phyloP scores from a whole-genome alignment of 2,329 filamentous ascomycete genomes.

The Rugonectria rugulosa region DNA sequence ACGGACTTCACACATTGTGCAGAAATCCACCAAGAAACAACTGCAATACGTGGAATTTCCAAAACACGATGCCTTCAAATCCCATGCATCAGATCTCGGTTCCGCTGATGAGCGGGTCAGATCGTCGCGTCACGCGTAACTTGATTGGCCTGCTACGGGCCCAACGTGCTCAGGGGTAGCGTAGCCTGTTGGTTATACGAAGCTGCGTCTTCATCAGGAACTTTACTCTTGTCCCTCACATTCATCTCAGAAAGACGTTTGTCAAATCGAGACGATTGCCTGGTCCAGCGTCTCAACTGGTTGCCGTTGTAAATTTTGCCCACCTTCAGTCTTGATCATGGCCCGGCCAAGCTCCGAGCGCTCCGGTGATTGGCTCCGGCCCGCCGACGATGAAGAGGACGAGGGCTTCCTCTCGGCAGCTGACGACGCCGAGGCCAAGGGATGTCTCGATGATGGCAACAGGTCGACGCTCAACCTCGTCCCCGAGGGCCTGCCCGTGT shows the following conservation, averaged over 20 bases:
- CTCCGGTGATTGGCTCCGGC: constrained; percentile 34
- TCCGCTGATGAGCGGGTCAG: not conserved
- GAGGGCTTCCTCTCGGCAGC: constrained; percentile 34
- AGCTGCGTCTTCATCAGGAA: not conserved
- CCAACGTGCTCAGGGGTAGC: not conserved
- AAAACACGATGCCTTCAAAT: not conserved
- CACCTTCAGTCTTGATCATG: constrained; percentile 18
- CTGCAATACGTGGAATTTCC: not conserved
- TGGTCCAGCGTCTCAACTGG: no score
- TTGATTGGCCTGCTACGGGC: not conserved
- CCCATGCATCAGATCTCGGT: not conserved
- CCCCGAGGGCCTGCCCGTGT: constrained; percentile 35
- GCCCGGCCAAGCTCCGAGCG: constrained; percentile 31
- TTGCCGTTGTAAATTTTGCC: constrained; percentile 5
- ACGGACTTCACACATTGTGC: no score
- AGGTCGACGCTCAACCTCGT: constrained; percentile 33
- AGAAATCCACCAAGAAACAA: not conserved
- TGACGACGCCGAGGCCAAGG: constrained; percentile 38
- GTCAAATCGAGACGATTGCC: not conserved
- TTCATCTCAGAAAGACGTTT: not conserved
- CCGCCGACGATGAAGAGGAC: constrained; percentile 37
- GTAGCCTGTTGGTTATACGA: not conserved
- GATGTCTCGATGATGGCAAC: constrained; percentile 36
- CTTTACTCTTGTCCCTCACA: not conserved
- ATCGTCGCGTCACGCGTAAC: not conserved